Conservation (phyloP, 129 eudicot species). For the Solidago caesia region DNA sequence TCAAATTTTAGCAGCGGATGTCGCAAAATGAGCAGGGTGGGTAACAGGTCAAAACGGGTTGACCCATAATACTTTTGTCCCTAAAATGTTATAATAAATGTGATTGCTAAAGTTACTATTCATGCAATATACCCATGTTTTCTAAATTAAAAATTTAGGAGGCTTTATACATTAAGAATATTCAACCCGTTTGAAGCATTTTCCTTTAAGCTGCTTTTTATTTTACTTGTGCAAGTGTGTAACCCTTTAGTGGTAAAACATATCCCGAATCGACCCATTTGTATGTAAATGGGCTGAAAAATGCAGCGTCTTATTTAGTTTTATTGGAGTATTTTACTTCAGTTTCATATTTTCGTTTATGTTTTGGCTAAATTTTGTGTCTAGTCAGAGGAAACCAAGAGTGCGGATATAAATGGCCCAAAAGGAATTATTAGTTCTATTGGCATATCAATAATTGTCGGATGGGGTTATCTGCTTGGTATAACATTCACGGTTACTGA, state of each 20-base stretch:
- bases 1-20: not conserved
- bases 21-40: too few species aligned
- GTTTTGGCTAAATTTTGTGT: conserved; percentile 12
- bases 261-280: too few species aligned
- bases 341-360: conserved; percentile 4
- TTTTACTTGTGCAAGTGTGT: too few species aligned
- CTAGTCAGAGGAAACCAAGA: conserved; percentile 96
- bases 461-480: conserved; percentile 96
- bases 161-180: not conserved
- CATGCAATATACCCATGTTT: not conserved
- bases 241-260: too few species aligned
- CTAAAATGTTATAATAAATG: too few species aligned
- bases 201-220: too few species aligned
- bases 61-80: too few species aligned
- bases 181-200: not conserved
- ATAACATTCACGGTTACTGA: conserved; percentile 85
- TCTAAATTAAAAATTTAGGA: not conserved
- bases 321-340: not conserved
- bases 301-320: not conserved
- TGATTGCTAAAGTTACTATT: too few species aligned
- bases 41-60: too few species aligned
- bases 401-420: conserved; percentile 90
- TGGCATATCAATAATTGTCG: conserved; percentile 86
- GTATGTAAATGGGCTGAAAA: not conserved
- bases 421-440: conserved; percentile 91